phyloP scores from a whole-genome alignment of 441 rosid genomes.

The Rhodomyrtus psidioides region DNA sequence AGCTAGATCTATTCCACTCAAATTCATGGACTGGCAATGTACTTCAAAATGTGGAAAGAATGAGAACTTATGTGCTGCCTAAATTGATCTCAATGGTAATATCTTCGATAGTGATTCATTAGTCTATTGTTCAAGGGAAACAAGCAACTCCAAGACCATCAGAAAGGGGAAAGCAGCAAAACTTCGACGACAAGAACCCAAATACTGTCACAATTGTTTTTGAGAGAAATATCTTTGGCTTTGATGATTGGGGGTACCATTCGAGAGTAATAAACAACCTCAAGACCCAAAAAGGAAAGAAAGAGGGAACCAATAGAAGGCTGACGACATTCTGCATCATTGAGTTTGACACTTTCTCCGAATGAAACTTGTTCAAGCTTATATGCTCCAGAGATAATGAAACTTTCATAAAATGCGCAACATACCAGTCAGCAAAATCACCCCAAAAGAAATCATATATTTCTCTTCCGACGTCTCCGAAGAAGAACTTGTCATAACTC shows the following conservation, averaged over 20 bases:
- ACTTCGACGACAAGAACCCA: neutral
- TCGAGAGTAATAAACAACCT: neutral
- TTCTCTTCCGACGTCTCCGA: constrained; percentile 95
- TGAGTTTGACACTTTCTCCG: neutral
- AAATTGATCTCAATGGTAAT: neutral
- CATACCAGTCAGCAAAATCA: constrained; percentile 95
- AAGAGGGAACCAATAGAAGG: neutral
- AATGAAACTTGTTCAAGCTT: neutral
- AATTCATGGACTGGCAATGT: neutral
- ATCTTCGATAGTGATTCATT: neutral
- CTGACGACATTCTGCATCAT: neutral
- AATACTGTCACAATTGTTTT: neutral
- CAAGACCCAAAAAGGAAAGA: neutral
- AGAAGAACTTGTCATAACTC: constrained; percentile 81
- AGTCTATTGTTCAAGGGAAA: neutral
- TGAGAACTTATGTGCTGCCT: neutral
- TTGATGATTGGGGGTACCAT: neutral
- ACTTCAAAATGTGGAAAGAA: neutral
- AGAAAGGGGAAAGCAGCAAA: neutral
- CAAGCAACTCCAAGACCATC: neutral
- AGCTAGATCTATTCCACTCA: neutral
- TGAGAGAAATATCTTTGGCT: neutral
- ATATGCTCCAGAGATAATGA: neutral
- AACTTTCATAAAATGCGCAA: neutral
- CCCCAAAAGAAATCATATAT: constrained; percentile 94